Evolutionary conservation across 1,284 basidiomycete genomes (phyloP), one percentile per base, ranked within the genome.

Genomic region (Ustilago sp.): DNA sequence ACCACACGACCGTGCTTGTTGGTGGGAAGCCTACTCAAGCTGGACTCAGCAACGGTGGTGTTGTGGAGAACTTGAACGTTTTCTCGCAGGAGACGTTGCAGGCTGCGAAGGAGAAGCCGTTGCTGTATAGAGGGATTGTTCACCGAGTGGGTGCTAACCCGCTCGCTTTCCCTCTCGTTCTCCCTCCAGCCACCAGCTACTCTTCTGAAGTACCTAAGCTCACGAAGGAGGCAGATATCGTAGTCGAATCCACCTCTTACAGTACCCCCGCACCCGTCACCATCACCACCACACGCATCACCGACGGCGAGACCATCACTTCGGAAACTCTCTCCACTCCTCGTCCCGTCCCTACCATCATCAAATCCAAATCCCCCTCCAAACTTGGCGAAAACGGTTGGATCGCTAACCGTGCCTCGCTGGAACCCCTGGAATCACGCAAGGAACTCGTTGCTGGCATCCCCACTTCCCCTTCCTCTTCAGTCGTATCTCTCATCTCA

Each of bases 61-160:
- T 75, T 28, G 68, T 79, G 8, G 23, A 57, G 43, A 77, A 80
- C 88, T 17, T 88, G 55, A 54, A 67, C 59, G 72, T 80, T 23
- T 83, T 82, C 28, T 79, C 65, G 28, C 51, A 61, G 23, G 71
- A 72, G 48, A 83, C 91, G 0, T 87, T 88, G 89, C 1, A 87
- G 87, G 72, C 87, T 87, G 7, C 74, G 88, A 1, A 89, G 89
- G 38, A 83, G 32, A 80, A 85, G 1, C 86, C 88, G 0, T 76
- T 89, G 19, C 91, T 94, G 88, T 97, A 93, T 88, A 59, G 91
- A 38, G 93, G 94, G 12, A 88, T 90, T 2, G 90, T 92, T 0
- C 91, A 93, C 82, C 89, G 91, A 0, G 87, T 93, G n/a, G 91
- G 91, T 2, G 89, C 88, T 78, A 95, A 92, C 83, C 95, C 96